Evolutionary conservation across 345 rosid species (phyloP).

Genomic region (Sonneratia caseolaris): DNA sequence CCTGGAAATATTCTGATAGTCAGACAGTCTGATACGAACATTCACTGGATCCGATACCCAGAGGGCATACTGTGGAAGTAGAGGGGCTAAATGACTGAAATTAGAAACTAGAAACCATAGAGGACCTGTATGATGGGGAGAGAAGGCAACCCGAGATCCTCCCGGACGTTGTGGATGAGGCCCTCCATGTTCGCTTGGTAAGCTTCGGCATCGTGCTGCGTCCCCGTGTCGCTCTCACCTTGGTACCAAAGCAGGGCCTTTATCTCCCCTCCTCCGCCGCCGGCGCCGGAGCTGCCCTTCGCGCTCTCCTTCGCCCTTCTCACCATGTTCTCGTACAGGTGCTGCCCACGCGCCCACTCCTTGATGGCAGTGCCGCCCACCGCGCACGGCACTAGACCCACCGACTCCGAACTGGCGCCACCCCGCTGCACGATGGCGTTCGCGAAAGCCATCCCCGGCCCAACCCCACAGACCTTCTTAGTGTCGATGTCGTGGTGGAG

Average conservation of each 20-base stretch:
- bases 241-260: conserved; percentile 81
- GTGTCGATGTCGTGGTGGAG: conserved; percentile 76
- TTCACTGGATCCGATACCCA: too few relatives aligned
- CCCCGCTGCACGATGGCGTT: conserved; percentile 31
- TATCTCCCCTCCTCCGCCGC: conserved; percentile 23
- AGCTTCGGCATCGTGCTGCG: conserved; percentile 44
- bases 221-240: conserved; percentile 76
- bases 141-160: conserved; percentile 55
- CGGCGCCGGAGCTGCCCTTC: conserved; percentile 9
- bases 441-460: conserved; percentile 89
- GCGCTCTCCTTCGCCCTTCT: conserved; percentile 50
- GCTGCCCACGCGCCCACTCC: conserved; percentile 71
- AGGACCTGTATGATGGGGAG: conserved; percentile 74
- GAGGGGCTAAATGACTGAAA: too few relatives aligned
- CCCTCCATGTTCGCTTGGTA: conserved; percentile 52
- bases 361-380: conserved; percentile 81
- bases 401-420: conserved; percentile 2
- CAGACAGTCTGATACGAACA: too few relatives aligned
- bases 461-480: conserved; percentile 58
- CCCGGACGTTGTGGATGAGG: conserved; percentile 43
- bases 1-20: conserved; percentile 21
- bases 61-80: too few relatives aligned
- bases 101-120: too few relatives aligned
- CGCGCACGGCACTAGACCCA: conserved; percentile 78
- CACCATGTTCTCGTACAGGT: conserved; percentile 63